Conservation (phyloP, 352 stramenopile species). For the Peronospora destructor region DNA sequence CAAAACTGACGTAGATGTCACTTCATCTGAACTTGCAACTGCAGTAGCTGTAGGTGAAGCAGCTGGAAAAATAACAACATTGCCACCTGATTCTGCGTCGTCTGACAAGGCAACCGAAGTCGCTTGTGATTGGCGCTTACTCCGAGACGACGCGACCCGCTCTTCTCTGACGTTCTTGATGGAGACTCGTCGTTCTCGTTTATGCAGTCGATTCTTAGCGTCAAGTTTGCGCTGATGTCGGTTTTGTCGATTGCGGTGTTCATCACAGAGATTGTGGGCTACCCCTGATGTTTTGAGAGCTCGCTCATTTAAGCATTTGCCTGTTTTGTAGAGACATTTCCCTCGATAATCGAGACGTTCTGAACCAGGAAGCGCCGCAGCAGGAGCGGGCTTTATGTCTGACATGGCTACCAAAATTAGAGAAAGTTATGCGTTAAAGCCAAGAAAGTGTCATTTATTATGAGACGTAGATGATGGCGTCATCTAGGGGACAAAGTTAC, state of each 20-base stretch:
- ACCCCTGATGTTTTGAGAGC: constrained; percentile 78
- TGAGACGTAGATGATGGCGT: background rate
- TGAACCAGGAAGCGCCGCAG: constrained; percentile 14
- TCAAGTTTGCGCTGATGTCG: constrained; percentile 85
- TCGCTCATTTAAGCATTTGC: constrained; percentile 81
- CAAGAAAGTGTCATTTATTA: too few species aligned
- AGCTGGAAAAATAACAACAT: constrained; percentile 1
- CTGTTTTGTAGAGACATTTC: constrained; percentile 83
- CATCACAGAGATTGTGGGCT: constrained; percentile 81
- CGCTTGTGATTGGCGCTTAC: constrained; percentile 2
- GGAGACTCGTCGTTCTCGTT: constrained; percentile 43
- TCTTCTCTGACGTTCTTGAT: constrained; percentile 3
- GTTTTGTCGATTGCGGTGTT: constrained; percentile 78
- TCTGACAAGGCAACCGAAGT: constrained; percentile 3
- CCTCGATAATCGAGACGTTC: constrained; percentile 49
- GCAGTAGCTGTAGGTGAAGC: background rate
- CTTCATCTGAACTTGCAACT: background rate
- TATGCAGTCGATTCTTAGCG: constrained; percentile 68
- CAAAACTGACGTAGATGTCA: constrained; percentile 3
- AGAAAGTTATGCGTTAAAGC: too few species aligned
- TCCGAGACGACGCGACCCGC: constrained; percentile 25
- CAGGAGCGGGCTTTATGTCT: constrained; percentile 9
- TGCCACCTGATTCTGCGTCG: constrained; percentile 7
- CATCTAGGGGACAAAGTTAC: background rate
- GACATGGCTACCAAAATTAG: constrained; percentile 8